Conservation (phyloP, 169 alveolate genomes). For the Plasmodium vinckei region DNA sequence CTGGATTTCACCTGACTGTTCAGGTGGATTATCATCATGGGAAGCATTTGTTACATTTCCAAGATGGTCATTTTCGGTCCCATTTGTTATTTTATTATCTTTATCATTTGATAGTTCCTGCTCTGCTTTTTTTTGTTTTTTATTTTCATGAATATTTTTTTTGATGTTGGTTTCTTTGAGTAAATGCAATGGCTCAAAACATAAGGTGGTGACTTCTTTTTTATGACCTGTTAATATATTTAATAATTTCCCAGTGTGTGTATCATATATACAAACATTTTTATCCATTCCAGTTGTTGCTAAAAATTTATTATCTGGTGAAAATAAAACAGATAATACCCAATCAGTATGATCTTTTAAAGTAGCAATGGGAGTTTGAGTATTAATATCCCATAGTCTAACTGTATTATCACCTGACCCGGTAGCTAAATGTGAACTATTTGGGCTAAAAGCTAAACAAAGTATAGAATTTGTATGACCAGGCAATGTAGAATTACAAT, state of each 20-base stretch:
- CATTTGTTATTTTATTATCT: background rate
- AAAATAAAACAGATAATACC: conserved; percentile 94
- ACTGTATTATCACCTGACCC: conserved; percentile 96
- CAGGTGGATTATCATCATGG: background rate
- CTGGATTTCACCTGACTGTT: background rate
- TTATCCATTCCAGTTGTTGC: conserved; percentile 96
- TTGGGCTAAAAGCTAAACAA: conserved; percentile 93
- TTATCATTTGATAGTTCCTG: background rate
- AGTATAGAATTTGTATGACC: conserved; percentile 94
- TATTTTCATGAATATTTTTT: background rate
- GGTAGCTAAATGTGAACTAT: conserved; percentile 92
- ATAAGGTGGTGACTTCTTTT: conserved; percentile 87
- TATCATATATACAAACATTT: conserved; percentile 89
- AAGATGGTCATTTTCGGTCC: background rate
- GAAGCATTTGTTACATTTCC: background rate
- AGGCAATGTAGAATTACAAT: conserved; percentile 93
- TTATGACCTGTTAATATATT: conserved; percentile 74
- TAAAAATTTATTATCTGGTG: conserved; percentile 93
- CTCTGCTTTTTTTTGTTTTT: conserved; percentile 15
- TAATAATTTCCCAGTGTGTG: conserved; percentile 77
- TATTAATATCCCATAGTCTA: conserved; percentile 95
- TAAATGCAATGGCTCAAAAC: conserved; percentile 93
- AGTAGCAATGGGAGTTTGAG: conserved; percentile 93
- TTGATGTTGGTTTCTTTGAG: conserved; percentile 53
- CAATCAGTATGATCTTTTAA: conserved; percentile 94